Evolutionary conservation across 2,329 filamentous ascomycete genomes (phyloP).

Genomic region (Hypocrella siamensis): DNA sequence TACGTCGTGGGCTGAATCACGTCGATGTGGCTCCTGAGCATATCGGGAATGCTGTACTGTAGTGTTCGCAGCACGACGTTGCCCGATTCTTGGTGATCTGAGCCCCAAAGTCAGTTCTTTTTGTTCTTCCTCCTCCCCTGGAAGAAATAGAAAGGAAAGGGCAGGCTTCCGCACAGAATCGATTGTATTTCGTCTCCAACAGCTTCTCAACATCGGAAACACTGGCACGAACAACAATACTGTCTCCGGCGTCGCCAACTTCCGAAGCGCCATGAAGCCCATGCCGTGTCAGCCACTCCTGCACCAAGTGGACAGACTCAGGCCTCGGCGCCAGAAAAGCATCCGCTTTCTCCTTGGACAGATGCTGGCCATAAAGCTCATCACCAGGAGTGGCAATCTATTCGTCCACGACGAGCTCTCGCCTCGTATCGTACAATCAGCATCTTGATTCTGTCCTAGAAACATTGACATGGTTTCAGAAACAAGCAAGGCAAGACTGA

Average conservation of each 20-base stretch:
- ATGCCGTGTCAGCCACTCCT: conserved; percentile 2
- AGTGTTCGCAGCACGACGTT: conserved; percentile 2
- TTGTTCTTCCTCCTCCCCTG: neutral
- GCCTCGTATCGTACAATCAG: no score
- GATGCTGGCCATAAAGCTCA: conserved; percentile 3
- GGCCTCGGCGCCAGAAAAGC: conserved; percentile 1
- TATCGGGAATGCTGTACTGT: conserved; percentile 3
- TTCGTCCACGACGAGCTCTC: neutral
- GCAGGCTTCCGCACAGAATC: conserved; percentile 1
- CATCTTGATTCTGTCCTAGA: no score
- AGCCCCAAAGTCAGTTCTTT: no score
- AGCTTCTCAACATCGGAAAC: conserved; percentile 3
- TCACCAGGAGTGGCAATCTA: conserved; percentile 4
- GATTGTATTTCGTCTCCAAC: conserved; percentile 1
- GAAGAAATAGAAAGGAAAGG: no score
- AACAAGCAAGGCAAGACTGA: neutral
- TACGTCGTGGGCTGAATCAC: conserved; percentile 4
- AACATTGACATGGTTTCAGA: neutral
- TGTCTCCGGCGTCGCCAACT: neutral
- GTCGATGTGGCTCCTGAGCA: conserved; percentile 4
- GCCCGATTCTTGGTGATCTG: conserved; percentile 1
- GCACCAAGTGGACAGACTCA: conserved; percentile 1
- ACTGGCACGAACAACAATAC: conserved; percentile 1
- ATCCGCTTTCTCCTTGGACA: conserved; percentile 3
- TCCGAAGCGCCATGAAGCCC: neutral